Evolutionary conservation across 2,329 filamentous ascomycete species (phyloP), one percentile per base, ranked within the genome.

Genomic region (Cercospora janseana): DNA sequence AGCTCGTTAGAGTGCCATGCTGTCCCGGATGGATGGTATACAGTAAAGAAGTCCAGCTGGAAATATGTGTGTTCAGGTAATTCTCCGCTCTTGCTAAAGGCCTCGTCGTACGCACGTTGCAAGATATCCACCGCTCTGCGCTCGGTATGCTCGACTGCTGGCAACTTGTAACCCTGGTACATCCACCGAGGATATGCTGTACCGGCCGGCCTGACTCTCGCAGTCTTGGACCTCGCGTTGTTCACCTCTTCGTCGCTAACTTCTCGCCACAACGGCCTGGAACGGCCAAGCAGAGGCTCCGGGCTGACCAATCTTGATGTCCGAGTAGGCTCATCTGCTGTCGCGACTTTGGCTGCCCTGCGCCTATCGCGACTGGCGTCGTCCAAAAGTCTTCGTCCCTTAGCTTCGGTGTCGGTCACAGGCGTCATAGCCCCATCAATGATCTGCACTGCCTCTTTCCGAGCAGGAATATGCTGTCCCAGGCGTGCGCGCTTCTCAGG

Each of bases 41-140:
- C 46, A 6, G 18, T 47, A 52, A 60, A 60, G 3, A 52, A n/a
- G n/a, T 57, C 46, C n/a, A 60, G 34, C 5, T 27, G 31, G 18
- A 57, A 45, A 27, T 46, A 51, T 3, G 32, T 54, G 13, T 52
- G 56, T 3, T 59, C 53, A 6, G 56, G 49, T 15, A 20, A 27
- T 4, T 48, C 46, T 2, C 38, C 29, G 1, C 5, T 13, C 6
- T 40, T 16, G 4, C 41, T 27, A 37, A 49, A 28, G 12, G 20
- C 42, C 21, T 41, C 7, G 20, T 43, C 4, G 28, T 46, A 51
- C 1, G 46, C 46, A 9, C n/a, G 26, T 3, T 35, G 21, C 28
- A 60, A 28, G 16, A 27, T 27, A 4, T 18, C 3, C 4, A 57
- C 24, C 4, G 54, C 58, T 10, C 35, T 27, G 6, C 18, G 29